These are phyloP conservation scores for Ustilago curta DNA, from an alignment of 1,284 basidiomycete genomes.

Conservation along the genomic window DNA sequence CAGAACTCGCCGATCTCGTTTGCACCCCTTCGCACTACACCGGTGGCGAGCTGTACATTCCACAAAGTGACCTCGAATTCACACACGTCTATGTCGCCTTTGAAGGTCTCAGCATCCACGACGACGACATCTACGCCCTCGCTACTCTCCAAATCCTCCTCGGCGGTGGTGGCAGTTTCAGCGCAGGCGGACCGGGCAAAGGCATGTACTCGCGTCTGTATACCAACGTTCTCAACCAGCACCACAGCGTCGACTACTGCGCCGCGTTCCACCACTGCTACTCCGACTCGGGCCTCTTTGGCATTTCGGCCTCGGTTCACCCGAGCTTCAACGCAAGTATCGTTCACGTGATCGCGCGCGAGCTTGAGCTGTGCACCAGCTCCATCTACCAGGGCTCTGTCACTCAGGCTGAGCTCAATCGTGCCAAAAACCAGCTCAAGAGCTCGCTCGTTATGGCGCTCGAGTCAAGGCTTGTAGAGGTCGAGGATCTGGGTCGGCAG, in stretches of 20 bases:
- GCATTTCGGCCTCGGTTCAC: conserved; percentile 89
- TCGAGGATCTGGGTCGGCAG: conserved; percentile 75
- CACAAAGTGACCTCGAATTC: conserved; percentile 78
- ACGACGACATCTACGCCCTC: conserved; percentile 92
- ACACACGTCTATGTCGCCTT: conserved; percentile 93
- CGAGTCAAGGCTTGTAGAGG: conserved; percentile 86
- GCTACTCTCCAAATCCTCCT: conserved; percentile 95
- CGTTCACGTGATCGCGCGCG: conserved; percentile 85
- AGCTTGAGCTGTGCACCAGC: conserved; percentile 73
- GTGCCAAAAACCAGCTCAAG: conserved; percentile 97
- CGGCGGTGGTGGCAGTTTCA: conserved; percentile 94
- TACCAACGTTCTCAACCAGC: conserved; percentile 95
- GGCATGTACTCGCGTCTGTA: conserved; percentile 99
- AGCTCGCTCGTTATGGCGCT: conserved; percentile 93
- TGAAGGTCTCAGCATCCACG: conserved; percentile 91
- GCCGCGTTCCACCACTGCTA: conserved; percentile 99
- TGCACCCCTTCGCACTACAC: conserved; percentile 78
- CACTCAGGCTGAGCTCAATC: conserved; percentile 78
- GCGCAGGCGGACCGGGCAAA: conserved; percentile 95
- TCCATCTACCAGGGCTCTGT: conserved; percentile 71
- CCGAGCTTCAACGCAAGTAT: conserved; percentile 78
- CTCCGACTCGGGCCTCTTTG: conserved; percentile 92
- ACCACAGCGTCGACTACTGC: conserved; percentile 93
- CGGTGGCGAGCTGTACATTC: conserved; percentile 81
- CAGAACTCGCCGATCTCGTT: conserved; percentile 64